Conservation (phyloP, 768 basidiomycete species). For the Russula abietina region DNA sequence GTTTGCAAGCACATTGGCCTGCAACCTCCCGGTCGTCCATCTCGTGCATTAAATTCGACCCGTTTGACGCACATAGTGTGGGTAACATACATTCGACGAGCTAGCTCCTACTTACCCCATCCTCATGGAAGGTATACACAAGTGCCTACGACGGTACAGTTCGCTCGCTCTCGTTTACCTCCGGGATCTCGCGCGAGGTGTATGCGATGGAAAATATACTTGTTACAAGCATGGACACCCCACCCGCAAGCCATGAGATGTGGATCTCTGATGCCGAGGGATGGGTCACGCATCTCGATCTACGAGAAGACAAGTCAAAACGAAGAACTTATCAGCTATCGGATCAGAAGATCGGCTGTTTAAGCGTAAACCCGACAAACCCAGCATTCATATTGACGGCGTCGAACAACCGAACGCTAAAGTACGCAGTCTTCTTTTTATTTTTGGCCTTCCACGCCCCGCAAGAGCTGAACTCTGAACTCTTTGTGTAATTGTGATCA, state of each 20-base stretch:
- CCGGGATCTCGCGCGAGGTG: constrained; percentile 65
- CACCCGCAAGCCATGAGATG: constrained; percentile 66
- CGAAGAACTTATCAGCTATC: constrained; percentile 60
- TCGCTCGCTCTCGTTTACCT: constrained; percentile 64
- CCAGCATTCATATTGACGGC: constrained; percentile 65
- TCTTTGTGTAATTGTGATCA: constrained; percentile 29
- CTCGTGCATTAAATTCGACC: constrained; percentile 71
- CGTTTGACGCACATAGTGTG: constrained; percentile 68
- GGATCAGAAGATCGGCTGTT: constrained; percentile 67
- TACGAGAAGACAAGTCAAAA: constrained; percentile 53
- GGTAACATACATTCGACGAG: constrained; percentile 19
- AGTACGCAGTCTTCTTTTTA: constrained; percentile 40
- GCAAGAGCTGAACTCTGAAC: background rate
- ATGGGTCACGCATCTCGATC: constrained; percentile 68
- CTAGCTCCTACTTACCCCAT: background rate
- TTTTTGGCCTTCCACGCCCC: background rate
- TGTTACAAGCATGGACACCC: constrained; percentile 65
- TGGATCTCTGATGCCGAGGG: constrained; percentile 77
- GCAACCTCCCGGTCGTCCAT: constrained; percentile 74
- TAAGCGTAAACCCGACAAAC: constrained; percentile 71
- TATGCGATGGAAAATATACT: constrained; percentile 55
- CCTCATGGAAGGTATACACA: constrained; percentile 56
- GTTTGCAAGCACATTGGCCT: constrained; percentile 79
- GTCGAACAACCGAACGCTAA: constrained; percentile 65
- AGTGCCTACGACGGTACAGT: constrained; percentile 79